These are phyloP conservation scores for Begonia peltatifolia DNA, from an alignment of 306 rosid species.

Conservation along the genomic window DNA sequence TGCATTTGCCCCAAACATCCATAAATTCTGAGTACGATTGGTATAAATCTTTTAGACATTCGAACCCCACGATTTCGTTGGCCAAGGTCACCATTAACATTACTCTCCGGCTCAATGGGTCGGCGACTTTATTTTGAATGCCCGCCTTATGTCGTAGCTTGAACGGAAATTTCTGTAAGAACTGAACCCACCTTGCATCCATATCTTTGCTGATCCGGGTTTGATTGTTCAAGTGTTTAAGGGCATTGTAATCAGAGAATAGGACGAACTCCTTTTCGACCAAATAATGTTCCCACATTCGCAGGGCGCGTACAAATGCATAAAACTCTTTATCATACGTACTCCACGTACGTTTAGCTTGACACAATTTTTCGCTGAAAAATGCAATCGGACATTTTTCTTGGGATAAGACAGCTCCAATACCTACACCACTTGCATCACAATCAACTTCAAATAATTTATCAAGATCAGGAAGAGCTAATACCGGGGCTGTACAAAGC, in stretches of 20 bases:
- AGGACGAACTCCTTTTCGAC: not conserved
- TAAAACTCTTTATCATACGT: not conserved
- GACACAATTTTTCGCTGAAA: not conserved
- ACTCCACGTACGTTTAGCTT: not conserved
- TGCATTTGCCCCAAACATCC: too few species aligned
- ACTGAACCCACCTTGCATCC: not conserved
- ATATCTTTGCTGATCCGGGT: not conserved
- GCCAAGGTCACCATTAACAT: too few species aligned
- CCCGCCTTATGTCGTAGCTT: not conserved
- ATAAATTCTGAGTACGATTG: too few species aligned
- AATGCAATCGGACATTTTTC: not conserved
- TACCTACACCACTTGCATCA: not conserved
- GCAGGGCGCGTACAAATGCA: not conserved
- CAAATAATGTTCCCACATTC: not conserved
- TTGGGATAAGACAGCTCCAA: not conserved
- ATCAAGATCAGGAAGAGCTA: not conserved
- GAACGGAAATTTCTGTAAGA: not conserved
- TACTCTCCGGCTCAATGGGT: too few species aligned
- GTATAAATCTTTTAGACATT: too few species aligned
- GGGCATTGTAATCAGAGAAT: not conserved
- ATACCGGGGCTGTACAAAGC: not conserved
- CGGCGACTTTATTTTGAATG: not conserved
- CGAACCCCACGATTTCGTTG: too few species aligned
- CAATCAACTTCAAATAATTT: conserved; percentile 1
- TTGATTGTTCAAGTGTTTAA: not conserved